Conservation (phyloP, 1,139 yeast genomes). For the Magnusiomyces fungicola region DNA sequence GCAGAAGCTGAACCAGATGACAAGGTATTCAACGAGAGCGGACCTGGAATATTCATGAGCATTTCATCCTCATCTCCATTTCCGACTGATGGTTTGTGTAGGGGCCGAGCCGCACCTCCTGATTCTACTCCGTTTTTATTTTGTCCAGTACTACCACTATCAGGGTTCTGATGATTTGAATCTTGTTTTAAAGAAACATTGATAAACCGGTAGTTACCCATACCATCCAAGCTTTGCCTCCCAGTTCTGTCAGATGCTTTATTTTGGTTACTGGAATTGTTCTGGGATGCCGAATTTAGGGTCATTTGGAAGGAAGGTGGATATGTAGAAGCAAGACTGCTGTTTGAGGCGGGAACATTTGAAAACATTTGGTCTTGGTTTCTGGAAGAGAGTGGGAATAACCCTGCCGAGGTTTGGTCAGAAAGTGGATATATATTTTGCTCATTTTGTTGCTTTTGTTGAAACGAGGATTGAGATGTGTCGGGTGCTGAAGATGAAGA, state of each 20-base stretch:
- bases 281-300: background rate
- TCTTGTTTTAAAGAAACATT: background rate
- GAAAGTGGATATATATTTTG: background rate
- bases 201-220: background rate
- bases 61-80: background rate
- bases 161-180: no score
- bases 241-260: no score
- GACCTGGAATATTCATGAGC: background rate
- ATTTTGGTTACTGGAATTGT: background rate
- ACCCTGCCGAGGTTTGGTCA: background rate
- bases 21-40: background rate
- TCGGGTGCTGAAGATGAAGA: background rate
- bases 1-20: background rate
- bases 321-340: background rate
- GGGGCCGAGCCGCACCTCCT: background rate
- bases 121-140: background rate
- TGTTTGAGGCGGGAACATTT: background rate
- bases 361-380: slow-evolving; percentile 8
- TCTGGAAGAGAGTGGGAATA: background rate
- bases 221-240: background rate
- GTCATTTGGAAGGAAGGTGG: background rate
- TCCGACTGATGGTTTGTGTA: background rate
- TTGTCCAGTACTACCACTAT: no score
- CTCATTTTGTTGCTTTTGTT: background rate
- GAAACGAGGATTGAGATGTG: background rate